These are phyloP conservation scores for Ilyonectria robusta DNA, from an alignment of 2,329 filamentous ascomycete genomes.

Conservation along the genomic window DNA sequence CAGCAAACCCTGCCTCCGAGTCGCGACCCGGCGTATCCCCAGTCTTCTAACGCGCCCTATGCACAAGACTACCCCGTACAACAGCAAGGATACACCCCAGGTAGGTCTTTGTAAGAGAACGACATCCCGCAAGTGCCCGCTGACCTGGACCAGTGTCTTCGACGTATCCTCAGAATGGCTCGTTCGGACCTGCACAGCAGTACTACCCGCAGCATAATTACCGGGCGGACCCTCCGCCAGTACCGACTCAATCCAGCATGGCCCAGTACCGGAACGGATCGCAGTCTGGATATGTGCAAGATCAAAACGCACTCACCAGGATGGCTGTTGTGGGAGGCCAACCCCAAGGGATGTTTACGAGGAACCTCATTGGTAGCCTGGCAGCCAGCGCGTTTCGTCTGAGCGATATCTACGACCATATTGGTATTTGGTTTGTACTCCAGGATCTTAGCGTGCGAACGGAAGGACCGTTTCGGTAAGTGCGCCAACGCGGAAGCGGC, in stretches of 20 bases:
- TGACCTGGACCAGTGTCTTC: slow-evolving; percentile 40
- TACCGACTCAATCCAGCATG: slow-evolving; percentile 47
- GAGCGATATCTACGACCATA: slow-evolving; percentile 82
- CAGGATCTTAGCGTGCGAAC: slow-evolving; percentile 96
- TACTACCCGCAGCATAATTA: slow-evolving; percentile 55
- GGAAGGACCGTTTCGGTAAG: slow-evolving; percentile 89
- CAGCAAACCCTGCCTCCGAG: slow-evolving; percentile 56
- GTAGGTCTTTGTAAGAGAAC: slow-evolving; percentile 42
- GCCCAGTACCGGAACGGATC: slow-evolving; percentile 48
- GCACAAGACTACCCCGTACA: slow-evolving; percentile 50
- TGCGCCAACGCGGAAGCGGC: neutral
- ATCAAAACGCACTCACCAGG: slow-evolving; percentile 49
- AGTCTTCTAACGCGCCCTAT: slow-evolving; percentile 50
- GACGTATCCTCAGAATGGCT: slow-evolving; percentile 50
- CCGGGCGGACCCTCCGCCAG: slow-evolving; percentile 46
- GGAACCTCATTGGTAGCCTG: slow-evolving; percentile 94
- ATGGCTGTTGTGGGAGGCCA: slow-evolving; percentile 60
- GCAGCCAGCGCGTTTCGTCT: slow-evolving; percentile 90
- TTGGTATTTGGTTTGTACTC: slow-evolving; percentile 96
- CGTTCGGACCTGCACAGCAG: slow-evolving; percentile 56
- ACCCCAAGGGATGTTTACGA: slow-evolving; percentile 89
- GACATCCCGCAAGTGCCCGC: neutral
- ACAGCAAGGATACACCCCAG: slow-evolving; percentile 51
- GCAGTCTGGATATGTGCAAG: slow-evolving; percentile 48
- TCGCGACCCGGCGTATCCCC: slow-evolving; percentile 53